Evolutionary conservation across 116 monocot species (phyloP).

Genomic region (Phalaenopsis hybrid): DNA sequence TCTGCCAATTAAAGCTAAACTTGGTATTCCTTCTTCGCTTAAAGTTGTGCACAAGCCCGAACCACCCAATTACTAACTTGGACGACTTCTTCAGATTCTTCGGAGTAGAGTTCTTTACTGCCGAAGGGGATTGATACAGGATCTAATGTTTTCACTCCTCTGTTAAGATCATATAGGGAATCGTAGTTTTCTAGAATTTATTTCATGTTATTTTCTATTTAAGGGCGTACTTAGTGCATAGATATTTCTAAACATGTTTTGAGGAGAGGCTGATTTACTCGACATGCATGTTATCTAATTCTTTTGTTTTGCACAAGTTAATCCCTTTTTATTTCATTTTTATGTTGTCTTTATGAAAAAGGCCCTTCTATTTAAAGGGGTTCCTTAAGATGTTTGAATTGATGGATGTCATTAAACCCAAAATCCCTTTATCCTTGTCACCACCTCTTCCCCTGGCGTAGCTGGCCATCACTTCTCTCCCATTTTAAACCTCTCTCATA

Average conservation of each 20-base stretch:
- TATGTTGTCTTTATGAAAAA: not conserved
- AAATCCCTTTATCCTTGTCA: not conserved
- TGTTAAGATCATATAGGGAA: not conserved
- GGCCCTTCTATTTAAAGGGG: not conserved
- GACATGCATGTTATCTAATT: not conserved
- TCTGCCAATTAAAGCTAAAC: not conserved
- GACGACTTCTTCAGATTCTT: not conserved
- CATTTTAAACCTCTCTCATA: not conserved
- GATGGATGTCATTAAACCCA: not conserved
- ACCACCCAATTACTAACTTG: not conserved
- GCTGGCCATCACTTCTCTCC: not conserved
- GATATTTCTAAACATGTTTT: not conserved
- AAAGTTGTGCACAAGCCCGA: not conserved
- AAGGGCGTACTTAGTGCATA: not conserved
- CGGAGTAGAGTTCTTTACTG: not conserved
- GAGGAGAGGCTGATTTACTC: no score
- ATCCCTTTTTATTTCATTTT: not conserved
- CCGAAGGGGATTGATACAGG: not conserved
- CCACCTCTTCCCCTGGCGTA: not conserved
- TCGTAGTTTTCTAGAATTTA: not conserved
- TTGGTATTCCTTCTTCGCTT: not conserved
- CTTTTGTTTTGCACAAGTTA: not conserved
- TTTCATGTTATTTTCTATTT: not conserved
- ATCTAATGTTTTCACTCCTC: not conserved
- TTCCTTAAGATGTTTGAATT: not conserved